Evolutionary conservation across 139 green algal genomes (phyloP).

Genomic region (Eudorina sp.): DNA sequence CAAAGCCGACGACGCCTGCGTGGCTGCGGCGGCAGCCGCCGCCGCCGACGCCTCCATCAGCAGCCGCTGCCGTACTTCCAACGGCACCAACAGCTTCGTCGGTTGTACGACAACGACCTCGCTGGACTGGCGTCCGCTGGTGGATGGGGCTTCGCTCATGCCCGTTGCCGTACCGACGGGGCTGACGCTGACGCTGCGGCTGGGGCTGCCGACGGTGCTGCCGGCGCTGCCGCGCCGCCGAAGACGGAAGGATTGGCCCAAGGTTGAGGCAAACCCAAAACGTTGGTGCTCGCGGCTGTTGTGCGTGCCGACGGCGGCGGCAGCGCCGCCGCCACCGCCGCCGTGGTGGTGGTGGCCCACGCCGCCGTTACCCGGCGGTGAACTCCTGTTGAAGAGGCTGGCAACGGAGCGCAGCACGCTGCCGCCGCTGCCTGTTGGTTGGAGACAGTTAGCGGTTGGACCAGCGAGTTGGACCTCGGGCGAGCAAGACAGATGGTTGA

Average conservation of each 20-base stretch:
- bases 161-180: not conserved
- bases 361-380: not conserved
- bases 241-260: too few species aligned
- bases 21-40: not conserved
- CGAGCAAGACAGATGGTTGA: too few species aligned
- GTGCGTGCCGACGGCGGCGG: too few species aligned
- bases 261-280: not conserved
- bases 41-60: not conserved
- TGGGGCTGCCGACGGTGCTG: not conserved
- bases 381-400: not conserved
- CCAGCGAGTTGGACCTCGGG: too few species aligned
- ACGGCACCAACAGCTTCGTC: not conserved
- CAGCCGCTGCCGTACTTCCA: constrained; percentile 20
- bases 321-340: not conserved
- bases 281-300: not conserved
- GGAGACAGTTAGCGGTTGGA: too few species aligned
- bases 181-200: not conserved
- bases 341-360: not conserved
- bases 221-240: not conserved
- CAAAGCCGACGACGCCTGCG: not conserved
- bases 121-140: too few species aligned
- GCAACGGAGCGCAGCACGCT: not conserved
- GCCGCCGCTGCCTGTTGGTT: not conserved
- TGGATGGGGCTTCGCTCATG: not conserved
- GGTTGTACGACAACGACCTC: not conserved